Base-by-base conservation (phyloP, 2,329 filamentous ascomycete species). In the Didymella pinodella region DNA sequence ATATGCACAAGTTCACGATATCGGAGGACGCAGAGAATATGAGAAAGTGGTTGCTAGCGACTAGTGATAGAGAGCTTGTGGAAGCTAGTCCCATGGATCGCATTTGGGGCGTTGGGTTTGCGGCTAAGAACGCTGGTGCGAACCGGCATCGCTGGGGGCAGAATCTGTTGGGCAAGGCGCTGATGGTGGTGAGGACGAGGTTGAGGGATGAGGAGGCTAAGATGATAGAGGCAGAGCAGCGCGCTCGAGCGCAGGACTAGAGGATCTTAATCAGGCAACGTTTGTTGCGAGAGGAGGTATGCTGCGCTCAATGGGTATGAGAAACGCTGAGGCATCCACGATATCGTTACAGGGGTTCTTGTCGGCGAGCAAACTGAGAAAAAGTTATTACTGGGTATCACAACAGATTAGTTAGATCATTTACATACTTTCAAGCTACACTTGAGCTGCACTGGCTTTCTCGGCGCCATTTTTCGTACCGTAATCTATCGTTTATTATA, bases 81-180 rank as follows among this genome's bases (percentile, higher is more conserved):
- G 62, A 81, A 71, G 77, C 78, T 4, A 76, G 73, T 28, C 85
- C 87, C 11, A 79, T 73, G 57, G 88, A 91, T 76, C 69, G 80
- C 5, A 83, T 90, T 53, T 91, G 88, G 89, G 88, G 88, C 1
- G 78, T 91, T 45, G 88, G 89, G 6, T 89, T 85, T 65, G 76
- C 68, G 2, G 83, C 81, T 7, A 77, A 75, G 18, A 76, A 82
- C 66, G 87, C 87, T 2, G 79, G 77, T 54, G 62, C 26, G 1
- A 80, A 81, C 48, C 80, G 82, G 47, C 70, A 75, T 18, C 64
- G 73, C 3, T 91, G 88, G 89, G 88, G 88, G 0, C 57, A 83
- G 76, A 91, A 91, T 75, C 69, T 90, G 57, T 72, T 91, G 46
- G 88, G 88, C 0, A 84, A 84, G 75, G 86, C 83, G 25, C 72